phyloP scores from a whole-genome alignment of 495 filamentous ascomycete species.

The Copromyces sp. region DNA sequence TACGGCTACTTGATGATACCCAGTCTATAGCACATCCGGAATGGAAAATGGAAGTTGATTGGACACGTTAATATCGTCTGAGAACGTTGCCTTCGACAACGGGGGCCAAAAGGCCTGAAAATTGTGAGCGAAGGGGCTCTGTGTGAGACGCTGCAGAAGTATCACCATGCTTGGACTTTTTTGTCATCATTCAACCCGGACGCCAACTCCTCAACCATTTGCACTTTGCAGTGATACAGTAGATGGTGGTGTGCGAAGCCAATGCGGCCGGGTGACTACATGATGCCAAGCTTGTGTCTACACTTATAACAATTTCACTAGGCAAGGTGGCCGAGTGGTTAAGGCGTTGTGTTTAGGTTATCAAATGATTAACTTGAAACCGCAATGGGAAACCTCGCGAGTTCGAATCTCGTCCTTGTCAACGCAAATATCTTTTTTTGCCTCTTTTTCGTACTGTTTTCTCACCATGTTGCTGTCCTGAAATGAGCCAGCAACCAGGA shows the following conservation, averaged over 20 bases:
- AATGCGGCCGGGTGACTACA: background rate
- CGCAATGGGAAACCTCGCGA: background rate
- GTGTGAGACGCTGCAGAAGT: background rate
- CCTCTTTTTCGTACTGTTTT: too few relatives aligned
- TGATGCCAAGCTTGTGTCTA: background rate
- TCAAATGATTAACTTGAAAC: background rate
- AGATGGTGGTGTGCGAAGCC: background rate
- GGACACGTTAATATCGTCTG: background rate
- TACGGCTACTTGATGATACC: background rate
- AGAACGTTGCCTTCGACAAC: background rate
- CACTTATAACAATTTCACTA: background rate
- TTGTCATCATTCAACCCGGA: background rate
- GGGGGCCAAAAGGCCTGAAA: background rate
- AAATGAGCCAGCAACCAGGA: too few relatives aligned
- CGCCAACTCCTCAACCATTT: background rate
- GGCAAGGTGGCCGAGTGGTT: background rate
- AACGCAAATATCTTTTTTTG: background rate
- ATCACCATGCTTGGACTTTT: background rate
- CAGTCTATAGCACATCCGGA: background rate
- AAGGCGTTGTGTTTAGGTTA: slow-evolving; percentile 1
- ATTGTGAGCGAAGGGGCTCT: background rate
- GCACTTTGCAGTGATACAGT: too few relatives aligned
- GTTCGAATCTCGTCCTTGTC: slow-evolving; percentile 1
- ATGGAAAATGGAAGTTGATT: background rate
- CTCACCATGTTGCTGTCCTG: too few relatives aligned